Evolutionary conservation across 805 yeast species (phyloP), one percentile per base, ranked within the genome.

Genomic region (Clavispora asparagi): DNA sequence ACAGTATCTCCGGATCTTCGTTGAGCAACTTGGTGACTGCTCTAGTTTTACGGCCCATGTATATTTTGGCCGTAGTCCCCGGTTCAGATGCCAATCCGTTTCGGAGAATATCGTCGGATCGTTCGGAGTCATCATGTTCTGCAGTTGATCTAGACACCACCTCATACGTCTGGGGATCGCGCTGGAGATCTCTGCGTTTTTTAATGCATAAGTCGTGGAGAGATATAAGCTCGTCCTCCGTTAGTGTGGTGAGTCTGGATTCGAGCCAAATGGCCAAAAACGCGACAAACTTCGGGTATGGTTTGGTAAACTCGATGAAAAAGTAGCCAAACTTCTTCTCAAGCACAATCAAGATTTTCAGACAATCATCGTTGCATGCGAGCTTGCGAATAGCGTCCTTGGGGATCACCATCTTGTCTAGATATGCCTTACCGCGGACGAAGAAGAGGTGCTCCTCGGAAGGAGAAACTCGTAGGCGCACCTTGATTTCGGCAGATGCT

Each of bases 401-500:
- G 36, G 55, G 52, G 7, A 54, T 40, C 25, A 45, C 53, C 54
- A 54, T 43, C 37, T 48, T 49, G 43, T 54, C 56, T 7, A 54
- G 43, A 37, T 40, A 48, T 10, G 51, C 54, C 28, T 29, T 32
- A 28, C 41, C 50, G 39, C 27, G 39, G n/a, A 29, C 33, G 28
- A 54, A 39, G 32, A 40, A 51, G 8, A 54, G 13, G 33, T 41
- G 41, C 31, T 53, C 44, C 27, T 35, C 39, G 25, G 45, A 42
- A 27, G 30, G 35, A 11, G 55, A 46, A 23, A 49, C 49, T 27
- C 46, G 42, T 13, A 52, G 43, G 32, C 43, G 51, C 6, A 52
- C 43, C n/a, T 37, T 47, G 35, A 27, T 19, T 5, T 36, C 29
- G 10, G 42, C 42, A 23, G 30, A 46, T 7, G 45, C 42, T n/a